phyloP scores from a whole-genome alignment of 306 rosid species.

The Cicer judaicum region DNA sequence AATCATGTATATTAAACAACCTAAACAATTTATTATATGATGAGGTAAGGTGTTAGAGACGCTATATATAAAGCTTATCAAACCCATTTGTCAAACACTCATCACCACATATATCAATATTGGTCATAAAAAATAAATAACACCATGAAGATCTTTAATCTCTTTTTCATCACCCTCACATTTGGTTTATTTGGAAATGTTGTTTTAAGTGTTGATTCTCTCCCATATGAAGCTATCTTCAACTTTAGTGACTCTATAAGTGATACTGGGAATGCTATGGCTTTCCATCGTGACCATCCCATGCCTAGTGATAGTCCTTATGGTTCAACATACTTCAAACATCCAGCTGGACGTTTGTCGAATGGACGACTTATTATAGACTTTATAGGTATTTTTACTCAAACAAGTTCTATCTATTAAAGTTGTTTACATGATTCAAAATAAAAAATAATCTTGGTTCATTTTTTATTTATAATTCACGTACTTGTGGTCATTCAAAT shows the following conservation, averaged over 20 bases:
- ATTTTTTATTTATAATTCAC: neutral
- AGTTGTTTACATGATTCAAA: too few relatives aligned
- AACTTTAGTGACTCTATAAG: constrained; percentile 12
- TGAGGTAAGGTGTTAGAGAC: neutral
- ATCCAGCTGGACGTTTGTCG: constrained; percentile 50
- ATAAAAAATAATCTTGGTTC: neutral
- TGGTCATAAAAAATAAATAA: neutral
- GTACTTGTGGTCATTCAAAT: neutral
- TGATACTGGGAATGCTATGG: constrained; percentile 57
- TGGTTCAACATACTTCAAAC: constrained; percentile 54
- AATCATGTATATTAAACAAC: too few relatives aligned
- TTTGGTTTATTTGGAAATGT: neutral
- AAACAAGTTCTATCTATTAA: too few relatives aligned
- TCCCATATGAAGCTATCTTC: neutral
- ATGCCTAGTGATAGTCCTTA: constrained; percentile 44
- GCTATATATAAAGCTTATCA: neutral
- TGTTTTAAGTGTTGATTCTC: neutral
- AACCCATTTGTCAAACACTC: neutral
- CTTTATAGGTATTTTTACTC: constrained; percentile 42
- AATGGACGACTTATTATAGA: constrained; percentile 42
- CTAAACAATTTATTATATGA: neutral
- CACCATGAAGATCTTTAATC: neutral
- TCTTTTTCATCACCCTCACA: neutral
- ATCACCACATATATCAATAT: neutral
- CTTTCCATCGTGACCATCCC: neutral